Evolutionary conservation across 331 rosid species (phyloP).

Genomic region (Cydonia oblonga): DNA sequence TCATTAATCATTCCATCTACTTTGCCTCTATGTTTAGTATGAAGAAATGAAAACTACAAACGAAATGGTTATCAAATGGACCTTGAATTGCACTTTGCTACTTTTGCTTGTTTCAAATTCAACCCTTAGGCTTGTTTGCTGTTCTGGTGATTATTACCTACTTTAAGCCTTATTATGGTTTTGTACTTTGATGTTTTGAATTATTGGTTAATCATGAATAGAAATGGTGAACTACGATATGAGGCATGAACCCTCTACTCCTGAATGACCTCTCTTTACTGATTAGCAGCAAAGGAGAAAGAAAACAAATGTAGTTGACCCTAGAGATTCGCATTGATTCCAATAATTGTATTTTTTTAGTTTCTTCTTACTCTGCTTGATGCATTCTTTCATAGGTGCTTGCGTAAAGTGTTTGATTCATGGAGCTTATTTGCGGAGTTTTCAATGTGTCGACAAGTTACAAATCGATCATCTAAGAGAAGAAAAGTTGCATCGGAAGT

Average conservation of each 20-base stretch:
- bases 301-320: neutral
- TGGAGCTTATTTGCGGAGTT: slow-evolving; percentile 47
- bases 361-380: neutral
- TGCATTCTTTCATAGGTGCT: slow-evolving; percentile 39
- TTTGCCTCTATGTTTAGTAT: no score
- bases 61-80: no score
- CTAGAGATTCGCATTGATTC: neutral
- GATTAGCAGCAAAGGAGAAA: neutral
- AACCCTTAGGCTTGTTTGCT: no score
- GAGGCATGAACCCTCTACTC: neutral
- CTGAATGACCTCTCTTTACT: neutral
- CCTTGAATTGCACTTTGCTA: no score
- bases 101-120: no score
- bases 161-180: neutral
- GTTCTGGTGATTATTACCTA: no score
- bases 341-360: no score
- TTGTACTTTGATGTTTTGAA: neutral
- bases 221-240: neutral
- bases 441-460: slow-evolving; percentile 21
- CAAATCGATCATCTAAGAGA: slow-evolving; percentile 46
- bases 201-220: neutral
- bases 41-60: no score
- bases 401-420: slow-evolving; percentile 50
- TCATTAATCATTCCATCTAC: no score
- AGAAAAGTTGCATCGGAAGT: slow-evolving; percentile 32